Percentiles rank a stretch among this genome's conserved stretches.
phyloP scores from a whole-genome alignment of 306 rosid genomes.

The Glycine latifolia region DNA sequence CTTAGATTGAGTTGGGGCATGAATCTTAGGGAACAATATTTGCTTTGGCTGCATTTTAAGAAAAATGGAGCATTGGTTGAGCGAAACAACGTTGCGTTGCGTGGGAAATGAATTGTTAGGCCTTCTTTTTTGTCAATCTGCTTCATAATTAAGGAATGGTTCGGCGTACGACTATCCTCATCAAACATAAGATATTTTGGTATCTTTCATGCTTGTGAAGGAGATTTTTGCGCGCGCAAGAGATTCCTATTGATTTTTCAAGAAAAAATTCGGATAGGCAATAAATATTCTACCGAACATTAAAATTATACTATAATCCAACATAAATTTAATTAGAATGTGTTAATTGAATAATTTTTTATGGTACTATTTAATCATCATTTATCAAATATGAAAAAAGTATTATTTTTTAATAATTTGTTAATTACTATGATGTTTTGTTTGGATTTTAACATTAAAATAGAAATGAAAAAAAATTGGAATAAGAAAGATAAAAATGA shows the following conservation, averaged over 20 bases:
- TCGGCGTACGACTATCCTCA: slow-evolving; percentile 8
- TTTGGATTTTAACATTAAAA: too few relatives aligned
- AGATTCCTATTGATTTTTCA: slow-evolving; percentile 26
- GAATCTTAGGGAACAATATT: slow-evolving; percentile 48
- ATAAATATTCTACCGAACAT: not conserved
- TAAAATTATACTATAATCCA: not conserved
- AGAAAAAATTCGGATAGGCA: not conserved
- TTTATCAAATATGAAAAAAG: too few relatives aligned
- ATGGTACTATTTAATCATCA: too few relatives aligned
- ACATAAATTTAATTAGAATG: not conserved
- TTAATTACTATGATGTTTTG: too few relatives aligned
- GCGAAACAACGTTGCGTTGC: slow-evolving; percentile 7
- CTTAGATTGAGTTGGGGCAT: slow-evolving; percentile 13
- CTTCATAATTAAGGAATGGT: slow-evolving; percentile 39
- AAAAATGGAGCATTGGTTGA: slow-evolving; percentile 23
- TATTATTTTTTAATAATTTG: too few relatives aligned
- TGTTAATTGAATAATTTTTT: not conserved
- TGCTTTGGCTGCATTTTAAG: slow-evolving; percentile 42
- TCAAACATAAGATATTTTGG: slow-evolving; percentile 31
- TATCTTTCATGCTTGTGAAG: slow-evolving; percentile 15
- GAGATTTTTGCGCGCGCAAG: not conserved
- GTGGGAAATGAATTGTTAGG: slow-evolving; percentile 29
- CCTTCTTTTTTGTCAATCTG: slow-evolving; percentile 12
- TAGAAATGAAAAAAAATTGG: too few relatives aligned
- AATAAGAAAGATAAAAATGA: too few relatives aligned